Percentiles rank a stretch among this genome's conserved stretches.
Evolutionary conservation across 805 yeast genomes (phyloP).

Genomic region (Ogataea glucozyma): DNA sequence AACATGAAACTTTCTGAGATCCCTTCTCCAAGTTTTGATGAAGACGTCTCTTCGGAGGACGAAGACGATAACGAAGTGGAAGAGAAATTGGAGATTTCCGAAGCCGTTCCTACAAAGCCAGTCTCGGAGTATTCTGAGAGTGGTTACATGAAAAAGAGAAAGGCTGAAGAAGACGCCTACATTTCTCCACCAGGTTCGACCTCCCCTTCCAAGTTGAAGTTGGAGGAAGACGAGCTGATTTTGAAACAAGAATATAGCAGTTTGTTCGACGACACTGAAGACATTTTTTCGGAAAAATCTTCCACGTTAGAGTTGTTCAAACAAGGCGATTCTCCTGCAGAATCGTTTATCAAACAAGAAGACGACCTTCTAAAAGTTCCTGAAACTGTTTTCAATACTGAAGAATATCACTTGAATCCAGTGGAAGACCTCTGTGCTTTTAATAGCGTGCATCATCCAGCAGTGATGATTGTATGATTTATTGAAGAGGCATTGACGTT

Average conservation of each 20-base stretch:
- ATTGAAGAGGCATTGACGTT: constrained; percentile 11
- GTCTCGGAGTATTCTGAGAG: constrained; percentile 6
- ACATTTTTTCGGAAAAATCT: constrained; percentile 22
- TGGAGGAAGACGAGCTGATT: constrained; percentile 30
- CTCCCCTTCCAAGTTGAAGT: constrained; percentile 32
- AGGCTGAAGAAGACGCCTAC: constrained; percentile 22
- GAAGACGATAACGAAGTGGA: constrained; percentile 23
- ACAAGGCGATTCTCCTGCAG: constrained; percentile 24
- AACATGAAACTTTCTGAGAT: constrained; percentile 14
- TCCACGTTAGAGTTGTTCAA: constrained; percentile 30
- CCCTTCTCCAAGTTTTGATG: constrained; percentile 28
- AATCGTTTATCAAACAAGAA: constrained; percentile 21
- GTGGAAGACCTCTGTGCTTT: constrained; percentile 36
- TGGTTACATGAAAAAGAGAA: constrained; percentile 17
- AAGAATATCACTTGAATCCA: constrained; percentile 20
- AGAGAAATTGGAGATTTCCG: constrained; percentile 13
- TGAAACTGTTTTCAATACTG: constrained; percentile 14
- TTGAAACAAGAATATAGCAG: constrained; percentile 30
- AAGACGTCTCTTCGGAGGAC: constrained; percentile 26
- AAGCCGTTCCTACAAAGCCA: not conserved
- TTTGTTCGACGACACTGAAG: constrained; percentile 30
- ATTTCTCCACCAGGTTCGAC: constrained; percentile 35
- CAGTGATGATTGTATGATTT: constrained; percentile 35
- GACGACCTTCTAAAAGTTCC: constrained; percentile 19
- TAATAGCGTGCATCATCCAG: constrained; percentile 44